Conservation (phyloP, 257 asterid species). For the Gentiana dahurica region DNA sequence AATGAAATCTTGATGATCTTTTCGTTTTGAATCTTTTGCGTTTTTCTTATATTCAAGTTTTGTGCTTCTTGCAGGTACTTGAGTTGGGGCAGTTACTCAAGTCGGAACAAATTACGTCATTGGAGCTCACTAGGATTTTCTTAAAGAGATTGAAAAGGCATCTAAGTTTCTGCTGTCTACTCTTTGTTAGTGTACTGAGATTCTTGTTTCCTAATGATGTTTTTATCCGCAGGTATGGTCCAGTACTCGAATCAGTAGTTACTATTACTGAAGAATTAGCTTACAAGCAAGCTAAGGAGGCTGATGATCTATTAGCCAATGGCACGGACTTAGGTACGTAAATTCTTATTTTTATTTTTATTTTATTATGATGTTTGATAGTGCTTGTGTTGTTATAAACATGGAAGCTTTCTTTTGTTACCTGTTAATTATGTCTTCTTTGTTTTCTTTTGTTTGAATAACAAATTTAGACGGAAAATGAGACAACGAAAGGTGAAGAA, state of each 20-base stretch:
- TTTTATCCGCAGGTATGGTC: conserved; percentile 46
- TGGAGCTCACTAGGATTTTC: conserved; percentile 59
- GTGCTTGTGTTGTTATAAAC: not conserved
- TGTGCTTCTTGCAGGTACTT: conserved; percentile 43
- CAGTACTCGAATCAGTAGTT: conserved; percentile 70
- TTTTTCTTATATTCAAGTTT: not conserved
- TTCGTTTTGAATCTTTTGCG: not conserved
- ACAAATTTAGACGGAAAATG: not conserved
- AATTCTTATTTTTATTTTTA: not conserved
- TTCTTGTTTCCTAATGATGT: conserved; percentile 1
- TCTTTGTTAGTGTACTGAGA: not conserved
- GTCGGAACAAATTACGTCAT: conserved; percentile 61
- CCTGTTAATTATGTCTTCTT: not conserved
- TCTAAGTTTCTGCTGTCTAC: not conserved
- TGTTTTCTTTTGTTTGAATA: not conserved
- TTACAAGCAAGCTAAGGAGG: conserved; percentile 61
- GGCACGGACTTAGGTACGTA: conserved; percentile 58
- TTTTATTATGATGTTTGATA: not conserved
- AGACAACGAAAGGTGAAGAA: too few relatives aligned
- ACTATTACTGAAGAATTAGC: conserved; percentile 91
- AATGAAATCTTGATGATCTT: not conserved
- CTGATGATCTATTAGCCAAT: conserved; percentile 59
- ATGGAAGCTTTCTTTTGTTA: not conserved
- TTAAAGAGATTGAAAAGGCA: conserved; percentile 70
- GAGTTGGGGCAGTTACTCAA: conserved; percentile 73